Percentiles rank a stretch among this genome's conserved stretches.
phyloP scores from a whole-genome alignment of 345 rosid genomes.

The Citrus australasica region DNA sequence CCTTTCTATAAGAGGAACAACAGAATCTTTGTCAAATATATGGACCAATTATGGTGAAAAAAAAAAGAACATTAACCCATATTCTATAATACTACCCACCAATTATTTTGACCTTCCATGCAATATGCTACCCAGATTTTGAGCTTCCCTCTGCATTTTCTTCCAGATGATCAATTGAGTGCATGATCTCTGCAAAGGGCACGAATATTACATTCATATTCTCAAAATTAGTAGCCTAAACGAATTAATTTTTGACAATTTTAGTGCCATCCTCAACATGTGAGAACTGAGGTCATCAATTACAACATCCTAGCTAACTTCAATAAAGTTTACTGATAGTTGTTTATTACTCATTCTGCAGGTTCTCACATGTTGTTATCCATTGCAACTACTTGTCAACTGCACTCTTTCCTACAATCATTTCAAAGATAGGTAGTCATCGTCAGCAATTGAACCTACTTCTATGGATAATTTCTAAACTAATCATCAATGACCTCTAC shows the following conservation, averaged over 20 bases:
- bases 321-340: neutral
- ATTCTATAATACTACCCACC: neutral
- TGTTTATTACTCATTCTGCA: conserved; percentile 6
- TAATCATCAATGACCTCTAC: neutral
- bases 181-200: neutral
- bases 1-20: neutral
- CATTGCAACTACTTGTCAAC: neutral
- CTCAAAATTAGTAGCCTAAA: neutral
- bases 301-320: neutral
- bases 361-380: neutral
- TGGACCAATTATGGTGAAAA: neutral
- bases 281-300: neutral
- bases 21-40: neutral
- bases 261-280: neutral
- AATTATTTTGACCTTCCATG: neutral
- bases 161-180: neutral
- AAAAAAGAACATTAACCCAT: neutral
- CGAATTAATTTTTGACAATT: neutral
- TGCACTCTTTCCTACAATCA: neutral
- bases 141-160: neutral
- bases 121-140: neutral
- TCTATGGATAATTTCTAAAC: neutral
- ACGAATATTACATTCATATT: neutral
- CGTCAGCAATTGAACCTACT: neutral
- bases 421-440: neutral